Evolutionary conservation across 2,329 filamentous ascomycete species (phyloP).

Genomic region (Tolypocladium tropicale): DNA sequence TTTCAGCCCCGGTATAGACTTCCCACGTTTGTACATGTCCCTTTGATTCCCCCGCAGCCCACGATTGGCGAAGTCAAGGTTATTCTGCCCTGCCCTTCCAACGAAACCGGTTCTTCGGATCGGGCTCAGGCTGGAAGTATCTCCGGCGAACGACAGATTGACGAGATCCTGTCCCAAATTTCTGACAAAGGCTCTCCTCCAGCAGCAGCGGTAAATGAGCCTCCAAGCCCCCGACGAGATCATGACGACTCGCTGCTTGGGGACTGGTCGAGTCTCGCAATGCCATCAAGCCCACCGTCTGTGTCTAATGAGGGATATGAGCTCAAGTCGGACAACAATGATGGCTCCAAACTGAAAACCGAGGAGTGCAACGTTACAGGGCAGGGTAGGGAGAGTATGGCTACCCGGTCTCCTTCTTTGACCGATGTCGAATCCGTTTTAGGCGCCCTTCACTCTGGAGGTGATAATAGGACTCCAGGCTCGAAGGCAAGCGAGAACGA

Average conservation of each 20-base stretch:
- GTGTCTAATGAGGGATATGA: neutral
- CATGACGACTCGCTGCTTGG: too few relatives aligned
- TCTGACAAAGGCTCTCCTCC: neutral
- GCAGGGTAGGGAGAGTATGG: neutral
- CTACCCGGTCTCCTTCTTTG: neutral
- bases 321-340: neutral
- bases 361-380: neutral
- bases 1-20: constrained; percentile 8
- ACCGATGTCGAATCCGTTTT: neutral
- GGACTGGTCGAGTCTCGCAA: neutral
- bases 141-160: constrained; percentile 5
- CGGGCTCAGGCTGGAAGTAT: neutral
- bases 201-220: neutral
- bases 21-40: constrained; percentile 6
- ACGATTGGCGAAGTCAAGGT: constrained; percentile 5
- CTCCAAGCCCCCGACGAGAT: neutral
- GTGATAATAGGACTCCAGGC: neutral
- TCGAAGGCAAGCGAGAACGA: neutral
- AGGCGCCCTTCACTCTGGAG: neutral
- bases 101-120: neutral
- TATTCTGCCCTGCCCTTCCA: neutral
- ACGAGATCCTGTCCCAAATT: constrained; percentile 6
- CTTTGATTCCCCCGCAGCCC: constrained; percentile 2
- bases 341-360: neutral
- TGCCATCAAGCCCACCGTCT: neutral